Evolutionary conservation across 106 monocot species (phyloP).

Genomic region (Xerophyta viscosa): DNA sequence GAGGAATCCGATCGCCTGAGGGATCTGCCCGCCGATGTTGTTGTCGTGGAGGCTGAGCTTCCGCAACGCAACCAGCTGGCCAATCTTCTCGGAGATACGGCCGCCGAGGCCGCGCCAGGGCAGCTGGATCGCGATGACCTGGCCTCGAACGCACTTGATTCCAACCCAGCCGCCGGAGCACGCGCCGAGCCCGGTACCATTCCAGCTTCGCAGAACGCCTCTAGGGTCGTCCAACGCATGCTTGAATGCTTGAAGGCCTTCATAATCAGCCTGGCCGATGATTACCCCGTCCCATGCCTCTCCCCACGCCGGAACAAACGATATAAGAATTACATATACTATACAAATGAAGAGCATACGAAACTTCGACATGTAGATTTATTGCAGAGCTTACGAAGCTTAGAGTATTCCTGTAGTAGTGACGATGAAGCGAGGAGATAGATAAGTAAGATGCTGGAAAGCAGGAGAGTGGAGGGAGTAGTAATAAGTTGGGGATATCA

Average conservation of each 20-base stretch:
- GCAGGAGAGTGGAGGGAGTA: no score
- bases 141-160: slow-evolving; percentile 76
- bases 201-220: slow-evolving; percentile 62
- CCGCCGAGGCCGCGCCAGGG: slow-evolving; percentile 66
- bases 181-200: slow-evolving; percentile 56
- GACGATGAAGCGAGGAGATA: no score
- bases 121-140: slow-evolving; percentile 72
- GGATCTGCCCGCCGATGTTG: slow-evolving; percentile 48
- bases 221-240: slow-evolving; percentile 42
- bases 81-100: slow-evolving; percentile 47
- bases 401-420: no score
- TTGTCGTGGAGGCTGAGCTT: slow-evolving; percentile 85
- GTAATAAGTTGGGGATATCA: no score
- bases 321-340: background rate
- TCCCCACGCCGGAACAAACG: background rate
- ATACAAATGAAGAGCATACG: no score
- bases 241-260: slow-evolving; percentile 77
- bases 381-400: no score
- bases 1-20: slow-evolving; percentile 49
- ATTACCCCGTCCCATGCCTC: slow-evolving; percentile 44
- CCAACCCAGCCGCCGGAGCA: slow-evolving; percentile 80
- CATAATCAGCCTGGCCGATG: slow-evolving; percentile 57
- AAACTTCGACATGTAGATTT: no score
- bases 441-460: no score
- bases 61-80: slow-evolving; percentile 56